Evolutionary conservation across 164 flowering plant genomes (phyloP).

Genomic region (Saururus chinensis): DNA sequence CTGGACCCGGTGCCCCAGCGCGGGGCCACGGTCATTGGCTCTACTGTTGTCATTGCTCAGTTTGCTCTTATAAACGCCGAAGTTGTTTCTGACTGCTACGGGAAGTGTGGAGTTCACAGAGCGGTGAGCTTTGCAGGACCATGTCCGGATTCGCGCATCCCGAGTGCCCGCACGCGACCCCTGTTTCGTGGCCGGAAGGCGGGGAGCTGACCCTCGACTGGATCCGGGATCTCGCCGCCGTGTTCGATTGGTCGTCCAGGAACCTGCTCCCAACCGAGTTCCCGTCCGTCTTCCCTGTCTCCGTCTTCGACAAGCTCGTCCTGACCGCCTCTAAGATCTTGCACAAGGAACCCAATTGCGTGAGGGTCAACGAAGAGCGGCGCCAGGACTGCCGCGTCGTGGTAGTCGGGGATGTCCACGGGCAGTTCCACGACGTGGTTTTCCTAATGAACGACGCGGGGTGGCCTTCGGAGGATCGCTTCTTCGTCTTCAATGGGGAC

Average conservation of each 20-base stretch:
- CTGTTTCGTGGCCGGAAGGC: constrained; percentile 61
- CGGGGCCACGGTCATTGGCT: too few relatives aligned
- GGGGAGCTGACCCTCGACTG: constrained; percentile 44
- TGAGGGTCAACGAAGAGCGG: constrained; percentile 30
- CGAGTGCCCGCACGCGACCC: too few relatives aligned
- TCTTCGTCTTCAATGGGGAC: constrained; percentile 91
- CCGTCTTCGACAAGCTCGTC: constrained; percentile 51
- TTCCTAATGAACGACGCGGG: constrained; percentile 60
- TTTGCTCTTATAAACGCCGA: too few relatives aligned
- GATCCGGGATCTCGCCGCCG: constrained; percentile 40
- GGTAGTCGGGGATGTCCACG: constrained; percentile 92
- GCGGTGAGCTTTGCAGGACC: too few relatives aligned
- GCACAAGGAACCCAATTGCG: constrained; percentile 84
- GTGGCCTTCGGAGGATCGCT: constrained; percentile 46
- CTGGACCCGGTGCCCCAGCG: too few relatives aligned
- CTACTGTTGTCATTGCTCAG: too few relatives aligned
- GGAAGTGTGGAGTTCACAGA: too few relatives aligned
- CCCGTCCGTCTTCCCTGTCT: constrained; percentile 60
- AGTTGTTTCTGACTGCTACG: too few relatives aligned
- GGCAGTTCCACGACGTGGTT: constrained; percentile 77
- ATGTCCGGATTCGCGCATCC: too few relatives aligned
- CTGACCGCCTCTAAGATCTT: constrained; percentile 73
- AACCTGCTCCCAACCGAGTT: constrained; percentile 47
- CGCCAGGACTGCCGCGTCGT: constrained; percentile 36
- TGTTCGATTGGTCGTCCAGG: constrained; percentile 72